phyloP scores from a whole-genome alignment of 2,329 filamentous ascomycete species.

The Fusarium denticulatum region DNA sequence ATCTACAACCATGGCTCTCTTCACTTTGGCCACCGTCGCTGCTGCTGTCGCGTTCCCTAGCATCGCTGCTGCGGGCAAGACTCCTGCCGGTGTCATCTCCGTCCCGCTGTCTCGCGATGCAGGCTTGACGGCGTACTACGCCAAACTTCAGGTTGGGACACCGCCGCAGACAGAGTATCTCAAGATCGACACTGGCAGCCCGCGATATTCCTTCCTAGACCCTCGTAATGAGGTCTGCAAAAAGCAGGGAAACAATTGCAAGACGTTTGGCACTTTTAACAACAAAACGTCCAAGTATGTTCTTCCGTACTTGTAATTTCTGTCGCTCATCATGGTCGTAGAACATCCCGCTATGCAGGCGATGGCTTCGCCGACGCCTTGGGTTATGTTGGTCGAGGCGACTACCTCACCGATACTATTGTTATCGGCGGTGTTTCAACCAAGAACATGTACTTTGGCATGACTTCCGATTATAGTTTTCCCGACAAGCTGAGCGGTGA shows the following conservation, averaged over 20 bases:
- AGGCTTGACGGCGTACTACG: background rate
- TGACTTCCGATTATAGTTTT: background rate
- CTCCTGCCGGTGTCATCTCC: background rate
- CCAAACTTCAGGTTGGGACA: background rate
- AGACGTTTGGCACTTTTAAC: background rate
- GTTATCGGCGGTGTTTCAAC: background rate
- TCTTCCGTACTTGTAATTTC: too few relatives aligned
- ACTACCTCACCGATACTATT: background rate
- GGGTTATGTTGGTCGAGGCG: background rate
- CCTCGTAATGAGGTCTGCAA: background rate
- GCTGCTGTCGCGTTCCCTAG: background rate
- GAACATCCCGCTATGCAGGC: background rate
- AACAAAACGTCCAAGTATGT: background rate
- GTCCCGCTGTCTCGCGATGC: constrained; percentile 5
- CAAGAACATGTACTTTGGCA: constrained; percentile 5
- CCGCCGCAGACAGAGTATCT: constrained; percentile 1
- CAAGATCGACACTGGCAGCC: constrained; percentile 6
- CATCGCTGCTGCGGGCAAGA: background rate
- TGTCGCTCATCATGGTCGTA: background rate
- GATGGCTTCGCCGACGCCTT: background rate
- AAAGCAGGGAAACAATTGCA: background rate
- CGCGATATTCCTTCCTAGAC: constrained; percentile 2
- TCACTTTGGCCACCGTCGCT: background rate
- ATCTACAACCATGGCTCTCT: background rate
- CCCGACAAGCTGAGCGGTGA: background rate